phyloP scores from a whole-genome alignment of 1,139 yeast genomes.

The Scheffersomyces parashehatae region DNA sequence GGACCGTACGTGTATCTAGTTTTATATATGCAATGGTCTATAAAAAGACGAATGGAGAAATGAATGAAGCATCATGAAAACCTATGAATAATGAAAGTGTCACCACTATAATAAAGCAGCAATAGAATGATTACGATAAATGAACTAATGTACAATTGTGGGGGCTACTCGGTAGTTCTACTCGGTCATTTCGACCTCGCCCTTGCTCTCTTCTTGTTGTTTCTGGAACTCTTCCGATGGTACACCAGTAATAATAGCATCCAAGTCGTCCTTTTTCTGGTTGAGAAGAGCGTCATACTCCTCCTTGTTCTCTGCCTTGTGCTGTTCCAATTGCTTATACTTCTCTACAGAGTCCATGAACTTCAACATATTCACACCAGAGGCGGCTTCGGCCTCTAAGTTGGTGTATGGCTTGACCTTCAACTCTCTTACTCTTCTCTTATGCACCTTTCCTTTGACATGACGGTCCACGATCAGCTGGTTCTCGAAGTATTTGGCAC shows the following conservation, averaged over 20 bases:
- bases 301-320: constrained; percentile 39
- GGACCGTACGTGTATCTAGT: no score
- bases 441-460: constrained; percentile 74
- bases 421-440: constrained; percentile 78
- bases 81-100: no score
- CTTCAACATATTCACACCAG: constrained; percentile 71
- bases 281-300: constrained; percentile 36
- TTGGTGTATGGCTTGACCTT: constrained; percentile 80
- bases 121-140: no score
- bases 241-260: constrained; percentile 40
- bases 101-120: no score
- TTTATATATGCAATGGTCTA: no score
- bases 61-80: no score
- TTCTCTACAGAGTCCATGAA: constrained; percentile 64
- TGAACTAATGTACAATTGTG: no score
- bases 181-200: constrained; percentile 22
- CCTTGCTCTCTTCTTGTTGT: constrained; percentile 7
- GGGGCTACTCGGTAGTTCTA: constrained; percentile 4
- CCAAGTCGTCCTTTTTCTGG: constrained; percentile 44
- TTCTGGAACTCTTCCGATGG: constrained; percentile 22
- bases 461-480: constrained; percentile 75
- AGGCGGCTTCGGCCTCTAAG: constrained; percentile 88
- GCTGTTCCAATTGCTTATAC: constrained; percentile 43
- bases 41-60: no score
- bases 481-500: constrained; percentile 89